These are phyloP conservation scores for Solanum corneliomulleri DNA, from an alignment of 257 asterid genomes.

Conservation along the genomic window DNA sequence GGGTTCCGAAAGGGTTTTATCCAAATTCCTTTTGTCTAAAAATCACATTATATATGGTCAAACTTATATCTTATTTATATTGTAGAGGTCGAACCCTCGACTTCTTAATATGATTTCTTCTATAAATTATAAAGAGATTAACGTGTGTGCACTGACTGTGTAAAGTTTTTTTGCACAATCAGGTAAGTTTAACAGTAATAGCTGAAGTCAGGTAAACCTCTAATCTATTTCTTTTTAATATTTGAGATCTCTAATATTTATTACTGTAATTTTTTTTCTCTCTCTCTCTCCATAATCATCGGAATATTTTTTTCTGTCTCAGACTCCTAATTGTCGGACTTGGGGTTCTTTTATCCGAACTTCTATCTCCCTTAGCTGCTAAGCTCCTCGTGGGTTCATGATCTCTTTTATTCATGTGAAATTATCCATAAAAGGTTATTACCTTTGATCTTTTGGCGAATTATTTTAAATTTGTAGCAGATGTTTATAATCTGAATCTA, in stretches of 20 bases:
- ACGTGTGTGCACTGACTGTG: not conserved
- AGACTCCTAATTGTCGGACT: not conserved
- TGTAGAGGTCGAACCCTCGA: not conserved
- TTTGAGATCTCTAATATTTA: too few relatives aligned
- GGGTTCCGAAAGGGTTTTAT: not conserved
- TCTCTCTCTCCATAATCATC: not conserved
- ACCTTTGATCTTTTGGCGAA: not conserved
- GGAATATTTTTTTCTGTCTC: not conserved
- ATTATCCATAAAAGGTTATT: not conserved
- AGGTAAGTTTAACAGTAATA: not conserved
- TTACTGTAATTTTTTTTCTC: too few relatives aligned
- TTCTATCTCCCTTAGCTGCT: not conserved
- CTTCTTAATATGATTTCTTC: not conserved
- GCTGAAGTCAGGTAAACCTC: not conserved
- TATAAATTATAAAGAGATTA: not conserved
- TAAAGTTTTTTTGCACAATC: not conserved
- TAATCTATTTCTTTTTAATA: not conserved
- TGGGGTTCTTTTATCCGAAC: not conserved
- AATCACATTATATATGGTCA: not conserved
- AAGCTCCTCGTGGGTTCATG: not conserved
- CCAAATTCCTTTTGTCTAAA: not conserved
- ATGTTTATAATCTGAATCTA: not conserved
- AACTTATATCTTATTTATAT: too few relatives aligned
- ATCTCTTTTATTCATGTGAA: not conserved
- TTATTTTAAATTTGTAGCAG: not conserved